Evolutionary conservation across 371 early-diverging fungal genomes (phyloP), one percentile per base, ranked within the genome.

Genomic region (Basidiobolus meristosporus): DNA sequence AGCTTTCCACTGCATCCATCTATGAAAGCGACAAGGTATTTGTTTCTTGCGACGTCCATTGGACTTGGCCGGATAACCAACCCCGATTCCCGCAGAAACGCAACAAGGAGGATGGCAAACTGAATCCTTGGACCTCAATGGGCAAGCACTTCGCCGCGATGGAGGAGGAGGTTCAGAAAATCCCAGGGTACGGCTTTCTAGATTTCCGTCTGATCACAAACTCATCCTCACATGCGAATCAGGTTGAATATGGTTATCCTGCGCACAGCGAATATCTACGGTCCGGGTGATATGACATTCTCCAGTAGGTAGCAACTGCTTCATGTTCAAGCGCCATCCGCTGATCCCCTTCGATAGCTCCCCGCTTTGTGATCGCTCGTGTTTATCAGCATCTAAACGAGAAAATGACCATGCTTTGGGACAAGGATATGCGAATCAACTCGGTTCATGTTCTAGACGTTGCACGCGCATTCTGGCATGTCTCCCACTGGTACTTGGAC

Each of bases 381-480:
- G 78, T 95, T n/a, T 89, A 90, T 56, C 59, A 81, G 42, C 68
- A 77, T 17, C 50, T 78, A 15, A 59, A 70, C 26, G 81, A 82
- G 47, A 77, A 82, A 50, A 88, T 95, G 91, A 82, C 82, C 34
- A 61, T 86, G 15, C 61, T 91, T 34, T 91, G 92, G 91, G 81
- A 80, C 10, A 80, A 80, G 40, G 87, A 83, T 42, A 56, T 89
- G 33, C 77, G 74, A 50, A 64, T 91, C 46, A 88, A 86, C 54
- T 90, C 92, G 0, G 90, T 95, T 5, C 95, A 95, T 59, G 90
- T 87, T 1, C 26, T 52, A 1, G 95, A 95, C 53, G 86, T 89
- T 2, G 71, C 65, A 0, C 62, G 75, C 3, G 89, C 88, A 2
- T 62, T 79, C 31, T 76, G 85, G 74, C 66, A 70, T 30, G 55